Percentiles rank a stretch among this genome's conserved stretches.
phyloP scores from a whole-genome alignment of 495 filamentous ascomycete genomes.

The Oidiodendron maius region DNA sequence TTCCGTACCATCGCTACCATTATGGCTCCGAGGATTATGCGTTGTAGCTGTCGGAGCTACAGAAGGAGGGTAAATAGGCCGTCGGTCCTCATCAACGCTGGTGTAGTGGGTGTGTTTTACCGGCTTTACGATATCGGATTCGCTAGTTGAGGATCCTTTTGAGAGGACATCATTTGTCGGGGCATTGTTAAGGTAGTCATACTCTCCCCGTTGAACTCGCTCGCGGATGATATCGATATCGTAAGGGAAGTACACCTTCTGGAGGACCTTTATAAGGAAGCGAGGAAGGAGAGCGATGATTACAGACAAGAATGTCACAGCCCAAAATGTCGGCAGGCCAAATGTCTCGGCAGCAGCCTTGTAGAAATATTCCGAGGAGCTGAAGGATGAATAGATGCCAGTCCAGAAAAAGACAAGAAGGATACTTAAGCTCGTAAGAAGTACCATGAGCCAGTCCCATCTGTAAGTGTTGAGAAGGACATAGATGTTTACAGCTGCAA shows the following conservation, averaged over 20 bases:
- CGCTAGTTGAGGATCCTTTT: constrained; percentile 29
- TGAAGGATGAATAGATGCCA: constrained; percentile 75
- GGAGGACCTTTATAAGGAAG: constrained; percentile 75
- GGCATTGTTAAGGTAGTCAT: constrained; percentile 54
- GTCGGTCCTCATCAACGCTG: constrained; percentile 70
- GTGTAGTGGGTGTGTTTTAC: constrained; percentile 51
- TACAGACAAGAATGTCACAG: constrained; percentile 65
- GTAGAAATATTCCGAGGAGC: constrained; percentile 65
- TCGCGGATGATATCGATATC: constrained; percentile 97
- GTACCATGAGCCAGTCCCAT: constrained; percentile 92
- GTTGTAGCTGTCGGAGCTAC: constrained; percentile 69
- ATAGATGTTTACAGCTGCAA: constrained; percentile 86
- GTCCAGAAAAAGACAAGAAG: constrained; percentile 96
- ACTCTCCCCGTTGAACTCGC: constrained; percentile 75
- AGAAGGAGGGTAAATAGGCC: constrained; percentile 88
- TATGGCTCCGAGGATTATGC: constrained; percentile 78
- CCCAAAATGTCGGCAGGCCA: constrained; percentile 79
- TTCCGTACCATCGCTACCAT: constrained; percentile 89
- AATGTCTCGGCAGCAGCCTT: constrained; percentile 73
- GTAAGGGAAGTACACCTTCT: constrained; percentile 87
- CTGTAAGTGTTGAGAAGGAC: constrained; percentile 92
- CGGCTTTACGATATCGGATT: constrained; percentile 61
- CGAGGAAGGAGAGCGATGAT: constrained; percentile 79
- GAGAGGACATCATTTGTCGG: constrained; percentile 15
- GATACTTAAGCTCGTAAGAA: constrained; percentile 76